These are phyloP conservation scores for Wallacemonas rigidus DNA, from an alignment of 208 protist genomes.

Conservation along the genomic window DNA sequence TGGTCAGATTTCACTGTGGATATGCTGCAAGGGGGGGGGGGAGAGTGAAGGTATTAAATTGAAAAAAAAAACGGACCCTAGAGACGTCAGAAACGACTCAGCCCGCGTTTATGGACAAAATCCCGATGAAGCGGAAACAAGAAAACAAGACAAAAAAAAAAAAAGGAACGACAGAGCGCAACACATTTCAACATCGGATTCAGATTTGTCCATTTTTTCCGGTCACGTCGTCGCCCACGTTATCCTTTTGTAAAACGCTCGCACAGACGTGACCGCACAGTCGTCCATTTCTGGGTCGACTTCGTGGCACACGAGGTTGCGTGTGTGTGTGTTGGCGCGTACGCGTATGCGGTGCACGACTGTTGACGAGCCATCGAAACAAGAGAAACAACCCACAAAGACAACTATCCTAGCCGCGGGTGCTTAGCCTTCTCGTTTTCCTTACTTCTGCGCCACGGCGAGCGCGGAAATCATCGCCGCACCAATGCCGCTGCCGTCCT, in stretches of 20 bases:
- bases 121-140: not conserved
- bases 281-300: not conserved
- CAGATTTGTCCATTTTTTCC: conserved; percentile 21
- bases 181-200: not conserved
- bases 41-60: not conserved
- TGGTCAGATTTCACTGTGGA: not conserved
- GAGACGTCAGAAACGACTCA: not conserved
- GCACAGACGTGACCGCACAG: not conserved
- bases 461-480: conserved; percentile 89
- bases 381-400: not conserved
- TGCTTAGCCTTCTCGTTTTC: too few relatives aligned
- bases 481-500: conserved; percentile 88
- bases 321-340: too few relatives aligned
- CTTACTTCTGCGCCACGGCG: conserved; percentile 39
- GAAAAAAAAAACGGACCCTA: conserved; percentile 19
- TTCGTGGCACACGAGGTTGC: too few relatives aligned
- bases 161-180: not conserved
- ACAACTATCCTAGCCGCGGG: too few relatives aligned
- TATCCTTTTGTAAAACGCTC: conserved; percentile 4
- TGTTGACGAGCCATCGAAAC: not conserved
- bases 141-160: not conserved
- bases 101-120: not conserved
- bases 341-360: too few relatives aligned
- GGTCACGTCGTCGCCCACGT: conserved; percentile 5
- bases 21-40: not conserved